Evolutionary conservation across 495 filamentous ascomycete species (phyloP).

Genomic region (Schizothecium vesticola): DNA sequence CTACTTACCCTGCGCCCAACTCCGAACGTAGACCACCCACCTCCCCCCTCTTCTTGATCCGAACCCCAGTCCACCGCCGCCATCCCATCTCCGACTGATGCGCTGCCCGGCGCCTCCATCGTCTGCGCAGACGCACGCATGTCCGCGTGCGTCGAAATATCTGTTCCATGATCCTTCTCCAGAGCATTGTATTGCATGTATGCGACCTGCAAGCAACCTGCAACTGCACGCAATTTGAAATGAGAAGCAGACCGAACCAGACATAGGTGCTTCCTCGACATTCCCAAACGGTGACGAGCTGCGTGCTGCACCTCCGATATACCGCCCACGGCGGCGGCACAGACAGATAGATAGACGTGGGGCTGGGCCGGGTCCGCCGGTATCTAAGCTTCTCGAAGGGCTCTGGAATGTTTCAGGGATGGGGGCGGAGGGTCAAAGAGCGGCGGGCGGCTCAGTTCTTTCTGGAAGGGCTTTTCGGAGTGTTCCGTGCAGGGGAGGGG

Average conservation of each 20-base stretch:
- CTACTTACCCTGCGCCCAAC: not conserved
- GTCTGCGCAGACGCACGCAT: not conserved
- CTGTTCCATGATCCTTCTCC: not conserved
- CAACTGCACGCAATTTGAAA: not conserved
- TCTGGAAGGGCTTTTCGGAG: not conserved
- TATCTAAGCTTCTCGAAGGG: not conserved
- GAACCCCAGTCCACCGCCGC: not conserved
- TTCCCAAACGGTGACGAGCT: not conserved
- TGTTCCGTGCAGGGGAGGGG: not conserved
- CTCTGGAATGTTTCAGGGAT: not conserved
- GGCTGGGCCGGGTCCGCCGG: not conserved
- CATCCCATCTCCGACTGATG: not conserved
- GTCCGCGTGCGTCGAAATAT: not conserved
- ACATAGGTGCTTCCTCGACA: not conserved
- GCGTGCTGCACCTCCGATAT: not conserved
- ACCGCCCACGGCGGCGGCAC: not conserved
- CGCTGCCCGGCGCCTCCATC: not conserved
- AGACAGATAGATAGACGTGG: no score
- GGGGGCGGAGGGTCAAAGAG: not conserved
- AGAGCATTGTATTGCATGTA: not conserved
- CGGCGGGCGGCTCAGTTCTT: not conserved
- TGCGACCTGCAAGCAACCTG: not conserved
- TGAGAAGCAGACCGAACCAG: not conserved
- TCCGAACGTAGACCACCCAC: not conserved
- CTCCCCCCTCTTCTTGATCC: not conserved